These are phyloP conservation scores for Juglanconis juglandina DNA, from an alignment of 2,329 filamentous ascomycete species.

Conservation along the genomic window DNA sequence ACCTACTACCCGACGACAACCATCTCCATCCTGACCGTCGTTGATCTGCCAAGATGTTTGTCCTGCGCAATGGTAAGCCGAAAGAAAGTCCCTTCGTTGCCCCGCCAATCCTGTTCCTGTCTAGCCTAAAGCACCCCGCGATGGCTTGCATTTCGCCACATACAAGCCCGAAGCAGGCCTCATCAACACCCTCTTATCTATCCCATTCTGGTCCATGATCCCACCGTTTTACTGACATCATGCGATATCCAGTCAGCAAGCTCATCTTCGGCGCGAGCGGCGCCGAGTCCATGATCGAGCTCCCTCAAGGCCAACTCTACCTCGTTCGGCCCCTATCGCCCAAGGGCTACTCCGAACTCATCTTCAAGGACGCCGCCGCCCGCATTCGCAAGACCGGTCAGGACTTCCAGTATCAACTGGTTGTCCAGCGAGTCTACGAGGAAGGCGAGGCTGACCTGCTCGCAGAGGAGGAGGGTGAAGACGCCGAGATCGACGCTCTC, in stretches of 20 bases:
- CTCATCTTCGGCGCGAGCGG: conserved; percentile 83
- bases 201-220: background rate
- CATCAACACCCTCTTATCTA: background rate
- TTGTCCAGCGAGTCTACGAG: conserved; percentile 93
- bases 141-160: background rate
- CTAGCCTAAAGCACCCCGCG: background rate
- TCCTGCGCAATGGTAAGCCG: conserved; percentile 39
- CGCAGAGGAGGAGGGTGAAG: conserved; percentile 83
- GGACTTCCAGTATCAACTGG: conserved; percentile 95
- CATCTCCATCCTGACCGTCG: conserved; percentile 1
- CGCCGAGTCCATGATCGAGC: conserved; percentile 90
- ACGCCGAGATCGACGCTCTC: conserved; percentile 72
- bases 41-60: conserved; percentile 33
- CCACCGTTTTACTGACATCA: conserved; percentile 7
- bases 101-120: conserved; percentile 10
- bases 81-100: conserved; percentile 4
- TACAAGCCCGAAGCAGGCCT: background rate
- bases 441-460: conserved; percentile 92
- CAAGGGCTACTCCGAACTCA: conserved; percentile 97
- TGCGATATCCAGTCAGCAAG: conserved; percentile 67
- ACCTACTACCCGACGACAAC: background rate
- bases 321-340: conserved; percentile 91
- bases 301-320: conserved; percentile 94
- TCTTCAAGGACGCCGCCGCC: conserved; percentile 94
- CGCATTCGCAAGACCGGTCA: conserved; percentile 90